Conservation (phyloP, 495 filamentous ascomycete genomes). For the Chaetomium tenue region DNA sequence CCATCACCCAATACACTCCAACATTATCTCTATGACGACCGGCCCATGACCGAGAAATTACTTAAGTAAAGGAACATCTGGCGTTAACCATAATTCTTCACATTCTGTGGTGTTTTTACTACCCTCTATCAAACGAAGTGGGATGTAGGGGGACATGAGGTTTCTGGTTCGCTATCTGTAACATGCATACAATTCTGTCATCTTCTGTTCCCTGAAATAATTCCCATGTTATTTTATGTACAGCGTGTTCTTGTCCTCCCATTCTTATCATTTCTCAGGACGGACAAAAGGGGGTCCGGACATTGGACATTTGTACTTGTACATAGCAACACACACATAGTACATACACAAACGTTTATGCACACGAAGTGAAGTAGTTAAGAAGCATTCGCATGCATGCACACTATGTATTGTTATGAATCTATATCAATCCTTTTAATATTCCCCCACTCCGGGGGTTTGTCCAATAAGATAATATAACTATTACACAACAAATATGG, state of each 20-base stretch:
- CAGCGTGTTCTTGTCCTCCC: background rate
- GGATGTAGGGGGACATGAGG: background rate
- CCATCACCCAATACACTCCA: background rate
- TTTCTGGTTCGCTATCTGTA: background rate
- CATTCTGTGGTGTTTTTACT: background rate
- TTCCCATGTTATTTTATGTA: background rate
- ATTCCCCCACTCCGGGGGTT: background rate
- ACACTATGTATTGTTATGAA: background rate
- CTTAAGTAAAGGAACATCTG: conserved; percentile 8
- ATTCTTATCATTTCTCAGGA: background rate
- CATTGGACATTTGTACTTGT: background rate
- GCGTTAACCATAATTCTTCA: conserved; percentile 17
- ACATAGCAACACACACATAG: background rate
- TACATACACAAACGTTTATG: too few relatives aligned
- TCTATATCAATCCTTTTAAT: background rate
- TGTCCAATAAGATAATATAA: background rate
- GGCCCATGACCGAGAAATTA: conserved; percentile 13
- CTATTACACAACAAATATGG: too few relatives aligned
- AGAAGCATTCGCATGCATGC: too few relatives aligned
- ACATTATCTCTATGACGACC: conserved; percentile 10
- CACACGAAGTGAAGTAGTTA: too few relatives aligned
- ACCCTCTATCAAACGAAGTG: background rate
- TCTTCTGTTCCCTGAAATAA: background rate
- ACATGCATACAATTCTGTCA: background rate
- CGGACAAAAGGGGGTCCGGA: background rate